Conservation (phyloP, 2,329 filamentous ascomycete genomes). For the Cladosporium cucumerinum region DNA sequence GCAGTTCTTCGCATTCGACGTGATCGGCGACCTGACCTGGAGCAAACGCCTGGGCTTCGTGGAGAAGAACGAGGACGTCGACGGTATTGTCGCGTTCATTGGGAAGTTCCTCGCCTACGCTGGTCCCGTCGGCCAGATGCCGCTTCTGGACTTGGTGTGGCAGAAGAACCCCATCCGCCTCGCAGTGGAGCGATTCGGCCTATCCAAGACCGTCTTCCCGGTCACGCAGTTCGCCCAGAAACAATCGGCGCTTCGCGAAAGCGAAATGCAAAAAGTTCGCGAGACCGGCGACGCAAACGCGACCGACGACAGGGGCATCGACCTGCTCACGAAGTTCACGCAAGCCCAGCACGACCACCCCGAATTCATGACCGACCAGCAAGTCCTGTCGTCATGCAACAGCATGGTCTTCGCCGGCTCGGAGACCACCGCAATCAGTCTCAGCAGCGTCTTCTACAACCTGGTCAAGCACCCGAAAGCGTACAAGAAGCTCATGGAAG, state of each 20-base stretch:
- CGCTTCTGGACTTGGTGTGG: slow-evolving; percentile 64
- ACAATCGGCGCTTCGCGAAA: slow-evolving; percentile 63
- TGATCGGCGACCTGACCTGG: slow-evolving; percentile 75
- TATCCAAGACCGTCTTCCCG: slow-evolving; percentile 67
- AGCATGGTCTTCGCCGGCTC: slow-evolving; percentile 70
- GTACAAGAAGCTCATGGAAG: slow-evolving; percentile 55
- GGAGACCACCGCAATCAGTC: slow-evolving; percentile 74
- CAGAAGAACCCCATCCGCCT: slow-evolving; percentile 73
- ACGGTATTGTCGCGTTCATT: slow-evolving; percentile 67
- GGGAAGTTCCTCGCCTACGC: slow-evolving; percentile 66
- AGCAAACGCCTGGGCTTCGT: slow-evolving; percentile 72
- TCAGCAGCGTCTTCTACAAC: slow-evolving; percentile 71
- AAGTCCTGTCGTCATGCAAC: slow-evolving; percentile 69
- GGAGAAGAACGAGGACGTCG: slow-evolving; percentile 70
- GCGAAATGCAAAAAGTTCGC: slow-evolving; percentile 50
- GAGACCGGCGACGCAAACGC: slow-evolving; percentile 37
- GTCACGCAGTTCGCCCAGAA: slow-evolving; percentile 69
- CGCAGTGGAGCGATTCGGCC: slow-evolving; percentile 62
- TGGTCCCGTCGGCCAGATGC: slow-evolving; percentile 69
- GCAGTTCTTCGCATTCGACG: slow-evolving; percentile 79
- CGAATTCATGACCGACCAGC: slow-evolving; percentile 66
- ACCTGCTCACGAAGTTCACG: slow-evolving; percentile 70
- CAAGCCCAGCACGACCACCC: slow-evolving; percentile 64
- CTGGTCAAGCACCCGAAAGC: slow-evolving; percentile 61
- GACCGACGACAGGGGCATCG: slow-evolving; percentile 44